Conservation (phyloP, 441 rosid genomes). For the Gossypium lobatum region DNA sequence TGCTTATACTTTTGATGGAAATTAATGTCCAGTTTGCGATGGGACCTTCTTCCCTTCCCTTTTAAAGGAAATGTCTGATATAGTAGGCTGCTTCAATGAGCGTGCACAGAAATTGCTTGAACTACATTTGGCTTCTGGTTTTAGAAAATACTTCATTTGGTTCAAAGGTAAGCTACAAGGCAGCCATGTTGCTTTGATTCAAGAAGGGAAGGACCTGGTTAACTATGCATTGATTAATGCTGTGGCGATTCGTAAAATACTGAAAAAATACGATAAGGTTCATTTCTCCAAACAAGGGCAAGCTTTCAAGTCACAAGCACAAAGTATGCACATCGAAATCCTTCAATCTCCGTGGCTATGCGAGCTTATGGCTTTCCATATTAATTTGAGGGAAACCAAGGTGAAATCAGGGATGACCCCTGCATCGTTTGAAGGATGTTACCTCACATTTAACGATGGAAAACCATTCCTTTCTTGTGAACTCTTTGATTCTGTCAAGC, state of each 20-base stretch:
- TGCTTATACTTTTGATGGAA: background rate
- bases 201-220: slow-evolving; percentile 81
- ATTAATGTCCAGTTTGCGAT: slow-evolving; percentile 57
- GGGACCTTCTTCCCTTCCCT: slow-evolving; percentile 91
- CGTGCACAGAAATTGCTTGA: slow-evolving; percentile 77
- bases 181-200: slow-evolving; percentile 51
- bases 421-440: slow-evolving; percentile 63
- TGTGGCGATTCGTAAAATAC: slow-evolving; percentile 73
- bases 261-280: slow-evolving; percentile 90
- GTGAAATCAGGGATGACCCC: slow-evolving; percentile 33
- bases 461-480: slow-evolving; percentile 73
- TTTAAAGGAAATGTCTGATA: slow-evolving; percentile 68
- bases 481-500: slow-evolving; percentile 69
- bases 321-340: slow-evolving; percentile 79
- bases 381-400: slow-evolving; percentile 62
- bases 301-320: slow-evolving; percentile 77
- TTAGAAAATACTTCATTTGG: slow-evolving; percentile 60
- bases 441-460: slow-evolving; percentile 46
- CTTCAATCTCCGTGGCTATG: slow-evolving; percentile 95
- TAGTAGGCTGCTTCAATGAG: slow-evolving; percentile 74
- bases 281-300: slow-evolving; percentile 93
- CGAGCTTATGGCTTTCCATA: slow-evolving; percentile 87
- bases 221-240: slow-evolving; percentile 81
- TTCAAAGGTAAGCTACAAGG: slow-evolving; percentile 48
- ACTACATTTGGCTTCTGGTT: slow-evolving; percentile 74